Evolutionary conservation across 192 early-diverging fungal species (phyloP).

Genomic region (Phlyctochytrium bullatum): DNA sequence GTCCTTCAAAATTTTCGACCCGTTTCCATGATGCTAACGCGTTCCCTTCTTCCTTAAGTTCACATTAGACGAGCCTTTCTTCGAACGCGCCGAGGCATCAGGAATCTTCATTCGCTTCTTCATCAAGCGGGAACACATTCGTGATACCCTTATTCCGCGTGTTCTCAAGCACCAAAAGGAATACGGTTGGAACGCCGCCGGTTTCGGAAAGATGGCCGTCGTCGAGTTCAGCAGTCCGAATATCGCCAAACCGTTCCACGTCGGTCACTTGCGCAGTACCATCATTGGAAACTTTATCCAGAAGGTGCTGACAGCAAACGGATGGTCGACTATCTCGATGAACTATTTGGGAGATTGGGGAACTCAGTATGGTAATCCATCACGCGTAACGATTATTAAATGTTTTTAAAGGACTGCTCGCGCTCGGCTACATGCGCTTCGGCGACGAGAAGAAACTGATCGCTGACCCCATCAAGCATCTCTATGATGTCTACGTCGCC

Average conservation of each 20-base stretch:
- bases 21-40: background rate
- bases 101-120: conserved; percentile 32
- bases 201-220: conserved; percentile 70
- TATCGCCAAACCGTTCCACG: conserved; percentile 98
- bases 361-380: conserved; percentile 86
- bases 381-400: conserved; percentile 5
- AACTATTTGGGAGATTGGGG: conserved; percentile 99
- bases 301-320: conserved; percentile 79
- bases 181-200: conserved; percentile 26
- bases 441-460: conserved; percentile 77
- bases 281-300: conserved; percentile 95
- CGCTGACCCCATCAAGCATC: conserved; percentile 82
- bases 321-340: conserved; percentile 86
- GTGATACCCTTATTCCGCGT: conserved; percentile 27
- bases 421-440: conserved; percentile 80
- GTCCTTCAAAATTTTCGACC: conserved; percentile 7
- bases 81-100: conserved; percentile 12
- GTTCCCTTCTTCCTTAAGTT: conserved; percentile 5
- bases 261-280: conserved; percentile 94
- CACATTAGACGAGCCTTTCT: conserved; percentile 8
- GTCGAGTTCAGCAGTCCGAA: conserved; percentile 96
- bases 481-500: conserved; percentile 90
- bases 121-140: conserved; percentile 21
- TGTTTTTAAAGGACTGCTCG: conserved; percentile 67
- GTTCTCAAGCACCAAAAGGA: conserved; percentile 18